Conservation (phyloP, 2,329 filamentous ascomycete genomes). For the Pseudopyricularia cyperi region DNA sequence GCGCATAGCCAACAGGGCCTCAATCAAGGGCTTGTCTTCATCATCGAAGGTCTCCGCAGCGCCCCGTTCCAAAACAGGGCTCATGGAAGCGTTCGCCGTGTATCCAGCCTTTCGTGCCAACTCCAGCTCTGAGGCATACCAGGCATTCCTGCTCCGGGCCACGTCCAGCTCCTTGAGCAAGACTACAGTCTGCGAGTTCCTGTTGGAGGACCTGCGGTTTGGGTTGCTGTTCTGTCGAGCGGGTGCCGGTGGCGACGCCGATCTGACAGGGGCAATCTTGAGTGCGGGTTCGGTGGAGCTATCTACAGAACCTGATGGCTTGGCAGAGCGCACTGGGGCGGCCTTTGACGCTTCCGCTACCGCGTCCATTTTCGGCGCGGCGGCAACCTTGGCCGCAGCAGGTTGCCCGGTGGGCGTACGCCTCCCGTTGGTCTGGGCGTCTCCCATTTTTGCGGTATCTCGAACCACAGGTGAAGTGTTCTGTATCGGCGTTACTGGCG, state of each 20-base stretch:
- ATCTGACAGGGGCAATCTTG: slow-evolving; percentile 26
- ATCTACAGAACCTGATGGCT: slow-evolving; percentile 55
- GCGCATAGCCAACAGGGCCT: slow-evolving; percentile 85
- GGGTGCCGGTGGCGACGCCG: slow-evolving; percentile 46
- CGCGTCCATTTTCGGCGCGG: slow-evolving; percentile 19
- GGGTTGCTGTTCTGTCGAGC: slow-evolving; percentile 44
- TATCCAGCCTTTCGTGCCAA: slow-evolving; percentile 87
- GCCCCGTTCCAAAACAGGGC: slow-evolving; percentile 63
- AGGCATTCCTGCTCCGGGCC: slow-evolving; percentile 77
- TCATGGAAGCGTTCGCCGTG: slow-evolving; percentile 54
- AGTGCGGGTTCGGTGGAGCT: slow-evolving; percentile 47
- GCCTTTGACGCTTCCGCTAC: slow-evolving; percentile 23
- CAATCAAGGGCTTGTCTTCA: slow-evolving; percentile 81
- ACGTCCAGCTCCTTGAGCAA: slow-evolving; percentile 78
- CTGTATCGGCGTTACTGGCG: slow-evolving; percentile 20
- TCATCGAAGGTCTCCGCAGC: slow-evolving; percentile 73
- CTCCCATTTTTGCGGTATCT: slow-evolving; percentile 28
- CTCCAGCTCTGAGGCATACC: slow-evolving; percentile 92
- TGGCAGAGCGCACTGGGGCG: slow-evolving; percentile 36
- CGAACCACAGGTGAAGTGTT: slow-evolving; percentile 28
- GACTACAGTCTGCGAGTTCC: slow-evolving; percentile 56
- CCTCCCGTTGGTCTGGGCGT: slow-evolving; percentile 45
- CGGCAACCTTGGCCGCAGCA: slow-evolving; percentile 13
- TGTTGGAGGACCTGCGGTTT: slow-evolving; percentile 43
- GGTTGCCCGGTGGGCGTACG: slow-evolving; percentile 47